Conservation (phyloP, 371 early-diverging fungal genomes). For the Dinochytrium kinnereticum region DNA sequence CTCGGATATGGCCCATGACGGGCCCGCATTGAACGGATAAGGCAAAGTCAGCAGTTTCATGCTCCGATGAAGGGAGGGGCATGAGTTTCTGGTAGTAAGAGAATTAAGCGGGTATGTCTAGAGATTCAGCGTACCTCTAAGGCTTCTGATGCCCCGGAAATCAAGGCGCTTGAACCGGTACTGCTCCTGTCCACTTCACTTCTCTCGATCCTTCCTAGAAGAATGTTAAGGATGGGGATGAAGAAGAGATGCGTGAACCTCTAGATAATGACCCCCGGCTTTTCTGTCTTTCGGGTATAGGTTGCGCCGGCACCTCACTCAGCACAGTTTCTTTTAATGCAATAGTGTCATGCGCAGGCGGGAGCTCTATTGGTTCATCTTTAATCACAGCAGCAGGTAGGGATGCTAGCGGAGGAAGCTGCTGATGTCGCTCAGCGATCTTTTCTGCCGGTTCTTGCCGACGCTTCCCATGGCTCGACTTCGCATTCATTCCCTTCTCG, state of each 20-base stretch:
- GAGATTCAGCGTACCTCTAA: not conserved
- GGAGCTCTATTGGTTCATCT: no score
- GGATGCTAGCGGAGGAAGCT: no score
- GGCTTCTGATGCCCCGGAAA: not conserved
- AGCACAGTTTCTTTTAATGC: no score
- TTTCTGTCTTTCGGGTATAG: not conserved
- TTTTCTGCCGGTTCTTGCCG: no score
- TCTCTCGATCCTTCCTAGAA: not conserved
- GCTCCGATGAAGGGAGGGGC: slow-evolving; percentile 35
- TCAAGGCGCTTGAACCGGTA: slow-evolving; percentile 3
- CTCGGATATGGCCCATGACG: slow-evolving; percentile 36
- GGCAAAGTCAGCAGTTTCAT: slow-evolving; percentile 50
- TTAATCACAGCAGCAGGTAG: no score
- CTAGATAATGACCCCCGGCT: not conserved
- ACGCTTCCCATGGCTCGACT: no score
- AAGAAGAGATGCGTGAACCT: no score
- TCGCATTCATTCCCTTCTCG: no score
- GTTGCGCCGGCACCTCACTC: no score
- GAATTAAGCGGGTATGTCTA: not conserved
- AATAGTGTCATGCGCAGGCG: no score
- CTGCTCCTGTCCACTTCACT: slow-evolving; percentile 18
- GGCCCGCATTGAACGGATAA: slow-evolving; percentile 48
- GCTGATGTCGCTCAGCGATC: no score
- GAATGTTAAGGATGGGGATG: no score
- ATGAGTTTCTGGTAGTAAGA: slow-evolving; percentile 29